These are phyloP conservation scores for Cucumis cinereus DNA, from an alignment of 306 rosid genomes.

Conservation along the genomic window DNA sequence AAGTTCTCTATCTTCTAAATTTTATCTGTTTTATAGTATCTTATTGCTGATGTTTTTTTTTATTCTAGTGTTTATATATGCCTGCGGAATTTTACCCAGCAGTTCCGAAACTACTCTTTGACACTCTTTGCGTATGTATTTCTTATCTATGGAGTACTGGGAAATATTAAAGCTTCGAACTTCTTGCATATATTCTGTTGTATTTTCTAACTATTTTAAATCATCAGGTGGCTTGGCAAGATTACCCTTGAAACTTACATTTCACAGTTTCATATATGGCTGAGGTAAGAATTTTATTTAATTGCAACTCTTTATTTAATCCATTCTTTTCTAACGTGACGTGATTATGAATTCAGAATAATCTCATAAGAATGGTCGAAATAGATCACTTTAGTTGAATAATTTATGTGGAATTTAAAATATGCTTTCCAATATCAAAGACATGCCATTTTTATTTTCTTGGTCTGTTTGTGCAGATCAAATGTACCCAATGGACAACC, in stretches of 20 bases:
- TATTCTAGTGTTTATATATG: conserved; percentile 78
- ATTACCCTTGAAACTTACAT: conserved; percentile 93
- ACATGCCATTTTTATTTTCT: background rate
- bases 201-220: background rate
- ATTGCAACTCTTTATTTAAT: background rate
- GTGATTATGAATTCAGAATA: background rate
- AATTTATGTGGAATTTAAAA: background rate
- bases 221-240: conserved; percentile 95
- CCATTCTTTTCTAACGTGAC: background rate
- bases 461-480: conserved; percentile 38
- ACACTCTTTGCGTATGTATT: conserved; percentile 81
- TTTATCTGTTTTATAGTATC: background rate
- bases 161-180: background rate
- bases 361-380: background rate
- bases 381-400: background rate
- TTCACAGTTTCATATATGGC: conserved; percentile 98
- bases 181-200: background rate
- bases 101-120: conserved; percentile 60
- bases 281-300: conserved; percentile 48
- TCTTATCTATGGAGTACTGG: conserved; percentile 15
- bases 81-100: conserved; percentile 87
- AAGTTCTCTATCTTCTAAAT: background rate
- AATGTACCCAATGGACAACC: conserved; percentile 90
- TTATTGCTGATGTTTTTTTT: background rate
- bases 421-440: background rate